Percentiles rank a stretch among this genome's conserved stretches.
Conservation (phyloP, 768 basidiomycete species). For the Candolleomyces aberdarensis region DNA sequence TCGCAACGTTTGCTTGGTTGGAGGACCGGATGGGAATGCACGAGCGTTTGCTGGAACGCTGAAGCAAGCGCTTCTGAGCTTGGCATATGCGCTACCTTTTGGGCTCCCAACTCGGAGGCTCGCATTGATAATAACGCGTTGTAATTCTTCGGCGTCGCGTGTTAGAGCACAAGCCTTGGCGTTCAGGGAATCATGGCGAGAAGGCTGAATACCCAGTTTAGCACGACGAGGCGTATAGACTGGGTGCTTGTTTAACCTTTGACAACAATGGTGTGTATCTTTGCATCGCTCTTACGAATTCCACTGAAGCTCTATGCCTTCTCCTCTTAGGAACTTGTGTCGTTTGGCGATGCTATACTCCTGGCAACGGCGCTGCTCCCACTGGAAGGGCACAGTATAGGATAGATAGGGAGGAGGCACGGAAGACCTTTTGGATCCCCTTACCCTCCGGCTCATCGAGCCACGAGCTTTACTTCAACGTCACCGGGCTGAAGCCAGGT, state of each 20-base stretch:
- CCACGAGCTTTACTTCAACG: too few relatives aligned
- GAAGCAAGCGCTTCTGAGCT: slow-evolving; percentile 6
- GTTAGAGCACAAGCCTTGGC: slow-evolving; percentile 11
- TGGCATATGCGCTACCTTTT: slow-evolving; percentile 20
- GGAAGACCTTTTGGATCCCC: too few relatives aligned
- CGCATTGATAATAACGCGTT: slow-evolving; percentile 34
- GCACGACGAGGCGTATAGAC: slow-evolving; percentile 4
- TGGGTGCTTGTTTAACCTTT: neutral
- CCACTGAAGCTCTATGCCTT: too few relatives aligned
- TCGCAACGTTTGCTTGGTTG: slow-evolving; percentile 1
- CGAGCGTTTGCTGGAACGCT: slow-evolving; percentile 7
- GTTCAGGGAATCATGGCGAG: slow-evolving; percentile 12
- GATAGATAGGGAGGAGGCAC: neutral
- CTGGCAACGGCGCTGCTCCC: neutral
- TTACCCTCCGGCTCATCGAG: neutral
- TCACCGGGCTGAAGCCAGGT: too few relatives aligned
- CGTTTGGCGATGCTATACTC: neutral
- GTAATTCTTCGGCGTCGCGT: slow-evolving; percentile 8
- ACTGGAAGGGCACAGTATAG: neutral
- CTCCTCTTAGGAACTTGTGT: neutral
- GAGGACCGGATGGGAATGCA: slow-evolving; percentile 8
- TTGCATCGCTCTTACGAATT: neutral
- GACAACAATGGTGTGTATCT: neutral
- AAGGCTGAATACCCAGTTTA: slow-evolving; percentile 6
- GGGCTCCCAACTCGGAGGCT: slow-evolving; percentile 59